Percentiles rank a stretch among this genome's conserved stretches.
These are phyloP conservation scores for Viola odorata DNA, from an alignment of 345 rosid species.

Conservation along the genomic window DNA sequence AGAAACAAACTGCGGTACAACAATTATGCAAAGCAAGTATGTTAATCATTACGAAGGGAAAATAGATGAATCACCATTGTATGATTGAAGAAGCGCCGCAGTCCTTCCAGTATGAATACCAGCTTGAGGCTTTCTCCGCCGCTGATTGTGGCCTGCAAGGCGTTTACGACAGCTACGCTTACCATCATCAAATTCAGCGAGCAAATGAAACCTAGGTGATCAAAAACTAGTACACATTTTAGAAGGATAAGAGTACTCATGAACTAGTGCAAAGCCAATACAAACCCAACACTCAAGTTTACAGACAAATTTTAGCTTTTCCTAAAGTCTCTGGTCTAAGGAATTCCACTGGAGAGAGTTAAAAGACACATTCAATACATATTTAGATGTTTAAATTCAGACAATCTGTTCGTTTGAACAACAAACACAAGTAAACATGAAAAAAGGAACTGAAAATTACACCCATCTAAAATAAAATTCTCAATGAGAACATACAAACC, in stretches of 20 bases:
- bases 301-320: background rate
- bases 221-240: constrained; percentile 5
- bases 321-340: background rate
- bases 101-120: constrained; percentile 29
- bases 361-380: background rate
- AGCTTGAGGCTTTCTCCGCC: constrained; percentile 38
- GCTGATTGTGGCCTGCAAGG: constrained; percentile 41
- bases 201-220: constrained; percentile 37
- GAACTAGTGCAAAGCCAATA: background rate
- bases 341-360: background rate
- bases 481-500: constrained; percentile 20
- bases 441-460: background rate
- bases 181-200: constrained; percentile 40
- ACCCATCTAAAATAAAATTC: background rate
- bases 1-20: too few relatives aligned
- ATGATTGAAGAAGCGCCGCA: constrained; percentile 39
- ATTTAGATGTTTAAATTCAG: background rate
- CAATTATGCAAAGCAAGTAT: too few relatives aligned
- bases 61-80: constrained; percentile 36
- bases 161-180: constrained; percentile 48
- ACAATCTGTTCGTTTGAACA: too few relatives aligned
- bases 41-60: too few relatives aligned
- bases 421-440: background rate
- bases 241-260: background rate
- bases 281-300: background rate